Conservation (phyloP, 2,329 filamentous ascomycete species). For the Calonectria naviculata region DNA sequence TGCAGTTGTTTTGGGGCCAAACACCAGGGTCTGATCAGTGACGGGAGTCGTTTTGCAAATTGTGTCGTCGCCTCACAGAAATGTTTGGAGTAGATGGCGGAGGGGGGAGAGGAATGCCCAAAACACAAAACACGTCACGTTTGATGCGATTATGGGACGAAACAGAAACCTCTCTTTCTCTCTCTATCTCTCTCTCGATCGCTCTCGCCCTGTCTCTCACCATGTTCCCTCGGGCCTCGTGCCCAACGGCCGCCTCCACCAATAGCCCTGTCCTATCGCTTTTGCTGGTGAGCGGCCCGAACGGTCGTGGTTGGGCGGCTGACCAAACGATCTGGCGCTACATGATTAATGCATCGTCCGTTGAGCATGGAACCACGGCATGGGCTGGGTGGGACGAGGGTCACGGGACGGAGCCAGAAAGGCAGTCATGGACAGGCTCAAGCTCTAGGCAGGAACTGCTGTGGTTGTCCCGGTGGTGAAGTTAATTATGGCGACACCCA, state of each 20-base stretch:
- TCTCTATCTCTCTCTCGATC: neutral
- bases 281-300: neutral
- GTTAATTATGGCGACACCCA: neutral
- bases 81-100: constrained; percentile 11
- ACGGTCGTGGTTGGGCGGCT: constrained; percentile 13
- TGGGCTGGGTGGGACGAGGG: neutral
- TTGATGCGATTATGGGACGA: neutral
- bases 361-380: neutral
- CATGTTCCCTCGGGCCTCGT: neutral
- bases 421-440: neutral
- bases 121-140: constrained; percentile 7
- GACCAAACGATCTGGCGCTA: constrained; percentile 15
- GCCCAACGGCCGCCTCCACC: constrained; percentile 1
- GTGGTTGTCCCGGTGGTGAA: neutral
- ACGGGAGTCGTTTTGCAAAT: constrained; percentile 10
- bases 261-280: neutral
- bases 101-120: neutral
- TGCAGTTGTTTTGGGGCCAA: neutral
- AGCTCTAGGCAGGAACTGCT: neutral
- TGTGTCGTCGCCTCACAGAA: neutral
- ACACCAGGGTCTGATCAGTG: neutral
- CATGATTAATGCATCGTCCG: constrained; percentile 14
- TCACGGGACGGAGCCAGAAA: neutral
- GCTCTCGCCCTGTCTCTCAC: too few relatives aligned
- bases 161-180: neutral